phyloP scores from a whole-genome alignment of 2,329 filamentous ascomycete genomes.

The Talaromyces funiculosus region DNA sequence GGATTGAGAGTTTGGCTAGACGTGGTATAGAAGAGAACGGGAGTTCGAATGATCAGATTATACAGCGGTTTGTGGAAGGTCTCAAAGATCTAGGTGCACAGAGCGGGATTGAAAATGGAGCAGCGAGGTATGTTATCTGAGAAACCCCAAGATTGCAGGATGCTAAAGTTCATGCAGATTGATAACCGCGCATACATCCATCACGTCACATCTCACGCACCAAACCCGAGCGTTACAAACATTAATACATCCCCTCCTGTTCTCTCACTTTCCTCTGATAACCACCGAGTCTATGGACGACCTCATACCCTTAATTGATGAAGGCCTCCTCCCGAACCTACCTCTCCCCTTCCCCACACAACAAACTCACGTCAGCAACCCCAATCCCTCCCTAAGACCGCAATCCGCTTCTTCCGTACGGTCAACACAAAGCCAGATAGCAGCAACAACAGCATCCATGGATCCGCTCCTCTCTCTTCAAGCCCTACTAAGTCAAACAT shows the following conservation, averaged over 20 bases:
- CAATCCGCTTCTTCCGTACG: constrained; percentile 24
- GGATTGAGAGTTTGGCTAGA: constrained; percentile 50
- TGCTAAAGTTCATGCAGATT: constrained; percentile 36
- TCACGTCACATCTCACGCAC: constrained; percentile 55
- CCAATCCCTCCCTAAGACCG: constrained; percentile 22
- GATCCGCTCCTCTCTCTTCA: constrained; percentile 59
- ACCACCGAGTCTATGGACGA: constrained; percentile 51
- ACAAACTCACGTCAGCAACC: constrained; percentile 13
- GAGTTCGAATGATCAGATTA: constrained; percentile 47
- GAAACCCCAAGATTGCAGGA: background rate
- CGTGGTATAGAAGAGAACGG: constrained; percentile 50
- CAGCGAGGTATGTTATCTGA: constrained; percentile 45
- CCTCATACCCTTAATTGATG: constrained; percentile 52
- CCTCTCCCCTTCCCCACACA: constrained; percentile 40
- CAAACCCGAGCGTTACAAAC: constrained; percentile 57
- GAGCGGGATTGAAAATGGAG: constrained; percentile 51
- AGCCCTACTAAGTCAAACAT: constrained; percentile 63
- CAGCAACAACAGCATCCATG: constrained; percentile 15
- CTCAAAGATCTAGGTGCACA: constrained; percentile 52
- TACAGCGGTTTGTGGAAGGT: constrained; percentile 47
- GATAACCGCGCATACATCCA: constrained; percentile 53
- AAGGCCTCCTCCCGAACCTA: constrained; percentile 47
- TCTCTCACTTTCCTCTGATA: constrained; percentile 51
- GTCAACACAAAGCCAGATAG: constrained; percentile 18
- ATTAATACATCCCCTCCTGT: constrained; percentile 53